Base-by-base conservation (phyloP, 495 filamentous ascomycete species). In the Corynascus novoguineensis region DNA sequence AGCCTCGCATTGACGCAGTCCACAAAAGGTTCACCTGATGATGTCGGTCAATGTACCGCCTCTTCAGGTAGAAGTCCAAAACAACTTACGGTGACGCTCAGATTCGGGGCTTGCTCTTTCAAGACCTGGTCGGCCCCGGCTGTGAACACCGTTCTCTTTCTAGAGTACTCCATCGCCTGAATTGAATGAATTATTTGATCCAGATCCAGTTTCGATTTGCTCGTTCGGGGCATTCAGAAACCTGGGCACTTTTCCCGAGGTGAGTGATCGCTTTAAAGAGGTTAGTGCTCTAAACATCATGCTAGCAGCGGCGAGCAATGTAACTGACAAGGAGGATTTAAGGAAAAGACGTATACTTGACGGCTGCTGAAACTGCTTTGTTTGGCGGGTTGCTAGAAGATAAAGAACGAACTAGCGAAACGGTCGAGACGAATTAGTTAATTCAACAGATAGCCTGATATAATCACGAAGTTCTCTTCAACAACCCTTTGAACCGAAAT, bases 21-120 rank as follows among this genome's bases (percentile, higher is more conserved):
- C 55, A 46, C 1, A 38, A 3, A 31, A 61, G 3, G 14, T 53
- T n/a, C 4, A 60, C 25, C 61, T 64, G 53, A 14, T 14, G 0
- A 11, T 3, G 21, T 40, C 32, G 44, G 58, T 14, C 6, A 31
- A 4, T 9, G 15, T 31, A 14, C 12, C n/a, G 2, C 19, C 10
- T 5, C 2, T 4, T 37, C 2, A 25, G 32, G 3, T 15, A 10
- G 17, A 15, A 1, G n/a, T 14, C 5, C 19, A 8, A 19, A 8
- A 42, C 14, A 3, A 42, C 55, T 50, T 28, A 57, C 55, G 5
- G 46, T 44, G 34, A 57, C 46, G 4, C 21, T 41, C n/a, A 50
- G 21, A 28, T 44, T 50, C 9, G 45, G 27, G 3, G 45, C 10
- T 5, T 32, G 41, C 27, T 34, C 47, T 17, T 22, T 31, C 15